A percentile compares a stretch with the other conserved stretches of the same genome.
phyloP scores from a whole-genome alignment of 768 basidiomycete species.

The Psilocybe azurescens region DNA sequence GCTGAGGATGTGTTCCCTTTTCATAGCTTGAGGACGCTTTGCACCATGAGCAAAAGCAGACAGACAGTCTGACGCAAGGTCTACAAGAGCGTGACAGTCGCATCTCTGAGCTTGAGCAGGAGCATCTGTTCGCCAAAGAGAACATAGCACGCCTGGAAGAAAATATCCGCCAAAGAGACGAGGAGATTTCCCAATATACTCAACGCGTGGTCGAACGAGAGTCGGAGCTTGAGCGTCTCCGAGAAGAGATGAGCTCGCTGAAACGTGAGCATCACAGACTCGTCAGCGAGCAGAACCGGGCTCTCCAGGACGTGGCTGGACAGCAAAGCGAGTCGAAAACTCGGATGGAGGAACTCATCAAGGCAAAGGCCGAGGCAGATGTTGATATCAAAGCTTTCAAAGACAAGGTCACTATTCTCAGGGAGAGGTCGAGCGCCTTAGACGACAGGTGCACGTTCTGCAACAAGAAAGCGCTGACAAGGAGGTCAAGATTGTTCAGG shows the following conservation, averaged over 20 bases:
- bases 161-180: constrained; percentile 59
- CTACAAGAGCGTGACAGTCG: constrained; percentile 61
- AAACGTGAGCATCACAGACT: constrained; percentile 59
- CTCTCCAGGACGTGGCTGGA: constrained; percentile 49
- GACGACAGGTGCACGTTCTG: constrained; percentile 68
- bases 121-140: constrained; percentile 60
- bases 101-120: constrained; percentile 55
- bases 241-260: constrained; percentile 57
- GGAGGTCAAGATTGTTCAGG: constrained; percentile 78
- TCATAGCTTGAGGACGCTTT: constrained; percentile 59
- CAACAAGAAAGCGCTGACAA: constrained; percentile 85
- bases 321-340: constrained; percentile 51
- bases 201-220: constrained; percentile 53
- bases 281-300: constrained; percentile 52
- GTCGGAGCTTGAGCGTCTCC: constrained; percentile 56
- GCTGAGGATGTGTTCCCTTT: constrained; percentile 1
- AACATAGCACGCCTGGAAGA: constrained; percentile 61
- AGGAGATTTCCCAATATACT: constrained; percentile 55
- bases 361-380: constrained; percentile 61
- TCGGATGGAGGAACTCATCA: constrained; percentile 54
- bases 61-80: constrained; percentile 48
- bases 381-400: constrained; percentile 51
- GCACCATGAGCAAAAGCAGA: constrained; percentile 55
- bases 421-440: constrained; percentile 65
- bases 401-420: constrained; percentile 54